Conservation (phyloP, 208 protist genomes). For the Leishmania arabica region DNA sequence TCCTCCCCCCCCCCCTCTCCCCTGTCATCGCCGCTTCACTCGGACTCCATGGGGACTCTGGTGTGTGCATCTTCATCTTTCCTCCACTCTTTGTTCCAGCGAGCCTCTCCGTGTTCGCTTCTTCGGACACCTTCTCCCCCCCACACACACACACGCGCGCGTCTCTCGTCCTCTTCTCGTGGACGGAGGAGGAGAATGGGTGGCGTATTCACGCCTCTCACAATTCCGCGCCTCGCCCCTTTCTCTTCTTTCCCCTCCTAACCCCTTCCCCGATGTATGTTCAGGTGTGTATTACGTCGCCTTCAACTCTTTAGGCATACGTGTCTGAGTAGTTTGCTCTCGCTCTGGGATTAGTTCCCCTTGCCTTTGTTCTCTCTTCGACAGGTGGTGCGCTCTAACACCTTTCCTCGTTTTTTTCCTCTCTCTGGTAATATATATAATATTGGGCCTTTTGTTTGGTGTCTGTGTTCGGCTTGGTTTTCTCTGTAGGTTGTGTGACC, state of each 20-base stretch:
- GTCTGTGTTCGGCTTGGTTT: background rate
- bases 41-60: background rate
- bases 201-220: background rate
- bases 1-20: background rate
- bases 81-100: background rate
- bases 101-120: background rate
- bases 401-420: background rate
- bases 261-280: background rate
- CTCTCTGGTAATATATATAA: background rate
- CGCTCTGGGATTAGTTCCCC: conserved; percentile 5
- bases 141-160: no score
- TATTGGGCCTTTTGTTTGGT: background rate
- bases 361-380: conserved; percentile 9
- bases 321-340: conserved; percentile 29
- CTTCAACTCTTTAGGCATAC: background rate
- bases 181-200: background rate
- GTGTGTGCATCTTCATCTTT: background rate
- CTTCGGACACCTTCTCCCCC: background rate
- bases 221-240: background rate
- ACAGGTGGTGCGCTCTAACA: background rate
- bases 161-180: conserved; percentile 22
- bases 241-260: background rate
- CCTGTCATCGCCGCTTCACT: background rate
- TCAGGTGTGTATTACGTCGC: background rate
- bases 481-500: background rate